A percentile compares a stretch with the other conserved stretches of the same genome.
Conservation (phyloP, 148 eudicot species). For the Silene latifolia region DNA sequence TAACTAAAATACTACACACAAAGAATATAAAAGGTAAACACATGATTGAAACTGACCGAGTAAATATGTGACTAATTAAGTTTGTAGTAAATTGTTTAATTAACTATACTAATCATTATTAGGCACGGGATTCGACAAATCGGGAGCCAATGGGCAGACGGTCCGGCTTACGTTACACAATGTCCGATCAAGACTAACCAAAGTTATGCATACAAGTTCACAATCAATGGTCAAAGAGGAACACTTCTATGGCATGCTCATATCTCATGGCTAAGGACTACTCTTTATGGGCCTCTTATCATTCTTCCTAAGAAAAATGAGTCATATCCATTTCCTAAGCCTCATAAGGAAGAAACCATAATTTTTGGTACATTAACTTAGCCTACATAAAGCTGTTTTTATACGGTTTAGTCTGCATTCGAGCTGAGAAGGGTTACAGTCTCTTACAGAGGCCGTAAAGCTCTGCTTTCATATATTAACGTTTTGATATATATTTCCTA, state of each 20-base stretch:
- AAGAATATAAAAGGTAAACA: too few species aligned
- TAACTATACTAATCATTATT: neutral
- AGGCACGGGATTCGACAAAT: slow-evolving; percentile 34
- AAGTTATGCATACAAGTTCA: slow-evolving; percentile 57
- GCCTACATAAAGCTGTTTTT: too few species aligned
- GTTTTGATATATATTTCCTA: neutral
- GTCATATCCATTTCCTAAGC: slow-evolving; percentile 58
- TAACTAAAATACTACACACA: too few species aligned
- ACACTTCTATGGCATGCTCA: too few species aligned
- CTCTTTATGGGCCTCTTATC: slow-evolving; percentile 51
- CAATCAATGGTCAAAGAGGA: slow-evolving; percentile 59
- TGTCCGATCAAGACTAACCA: slow-evolving; percentile 29
- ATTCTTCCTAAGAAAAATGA: slow-evolving; percentile 44
- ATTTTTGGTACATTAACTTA: slow-evolving; percentile 34
- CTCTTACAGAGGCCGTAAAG: too few species aligned
- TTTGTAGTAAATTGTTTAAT: neutral
- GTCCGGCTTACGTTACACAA: too few species aligned
- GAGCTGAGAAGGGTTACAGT: too few species aligned
- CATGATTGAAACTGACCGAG: too few species aligned
- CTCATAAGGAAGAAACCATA: slow-evolving; percentile 54
- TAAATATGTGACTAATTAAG: too few species aligned
- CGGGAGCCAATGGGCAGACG: too few species aligned
- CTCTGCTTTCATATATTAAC: too few species aligned
- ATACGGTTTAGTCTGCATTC: too few species aligned
- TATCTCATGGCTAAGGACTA: slow-evolving; percentile 63